These are phyloP conservation scores for Pyrenophora teres DNA, from an alignment of 2,329 filamentous ascomycete species.

Conservation along the genomic window DNA sequence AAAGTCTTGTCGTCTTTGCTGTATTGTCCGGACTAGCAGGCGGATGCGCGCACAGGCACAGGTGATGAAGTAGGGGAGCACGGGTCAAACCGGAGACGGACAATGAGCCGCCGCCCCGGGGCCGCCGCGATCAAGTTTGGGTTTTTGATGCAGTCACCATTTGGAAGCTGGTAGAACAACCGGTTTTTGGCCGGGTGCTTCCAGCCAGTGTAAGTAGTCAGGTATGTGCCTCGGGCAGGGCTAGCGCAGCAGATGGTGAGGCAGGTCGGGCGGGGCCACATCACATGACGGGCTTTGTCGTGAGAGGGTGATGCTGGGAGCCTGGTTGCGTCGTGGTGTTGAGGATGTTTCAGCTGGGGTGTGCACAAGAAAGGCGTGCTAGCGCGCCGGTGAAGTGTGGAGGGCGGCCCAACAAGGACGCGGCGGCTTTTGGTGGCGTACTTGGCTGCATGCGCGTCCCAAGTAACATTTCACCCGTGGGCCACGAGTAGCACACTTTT, in stretches of 20 bases:
- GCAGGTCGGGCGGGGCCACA: not conserved
- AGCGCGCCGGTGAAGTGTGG: constrained; percentile 17
- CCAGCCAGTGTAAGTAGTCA: too few relatives aligned
- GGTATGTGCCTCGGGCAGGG: not conserved
- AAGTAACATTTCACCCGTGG: constrained; percentile 4
- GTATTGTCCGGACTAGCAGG: not conserved
- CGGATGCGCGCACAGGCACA: not conserved
- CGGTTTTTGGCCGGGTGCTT: not conserved
- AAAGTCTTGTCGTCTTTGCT: too few relatives aligned
- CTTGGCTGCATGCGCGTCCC: constrained; percentile 18
- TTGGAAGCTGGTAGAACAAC: not conserved
- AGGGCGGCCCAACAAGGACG: constrained; percentile 8
- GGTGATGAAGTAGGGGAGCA: not conserved
- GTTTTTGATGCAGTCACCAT: constrained; percentile 7
- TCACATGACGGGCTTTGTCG: constrained; percentile 11
- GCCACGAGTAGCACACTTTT: constrained; percentile 16
- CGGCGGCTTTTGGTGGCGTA: constrained; percentile 3
- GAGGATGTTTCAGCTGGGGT: constrained; percentile 40
- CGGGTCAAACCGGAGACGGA: constrained; percentile 13
- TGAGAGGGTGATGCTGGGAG: constrained; percentile 1
- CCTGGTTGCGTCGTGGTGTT: constrained; percentile 34
- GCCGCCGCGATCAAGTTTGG: constrained; percentile 8
- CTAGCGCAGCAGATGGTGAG: not conserved
- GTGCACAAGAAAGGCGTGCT: constrained; percentile 14
- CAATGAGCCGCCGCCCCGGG: constrained; percentile 4